phyloP scores from a whole-genome alignment of 2,329 filamentous ascomycete species.

The Alternaria sp. region DNA sequence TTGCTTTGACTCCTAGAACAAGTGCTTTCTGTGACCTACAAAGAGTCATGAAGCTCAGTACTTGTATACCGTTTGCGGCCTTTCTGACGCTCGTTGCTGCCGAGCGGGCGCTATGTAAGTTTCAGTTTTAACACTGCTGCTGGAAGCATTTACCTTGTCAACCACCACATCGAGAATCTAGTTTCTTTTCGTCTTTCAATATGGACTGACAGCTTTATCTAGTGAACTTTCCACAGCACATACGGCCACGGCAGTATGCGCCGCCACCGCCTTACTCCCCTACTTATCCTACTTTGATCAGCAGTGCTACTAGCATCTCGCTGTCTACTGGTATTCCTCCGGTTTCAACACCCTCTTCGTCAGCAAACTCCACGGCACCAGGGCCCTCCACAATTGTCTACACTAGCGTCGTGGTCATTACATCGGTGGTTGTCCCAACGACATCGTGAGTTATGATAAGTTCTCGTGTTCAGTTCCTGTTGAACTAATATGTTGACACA shows the following conservation, averaged over 20 bases:
- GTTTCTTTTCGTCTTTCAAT: background rate
- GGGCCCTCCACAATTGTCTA: constrained; percentile 7
- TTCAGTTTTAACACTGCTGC: background rate
- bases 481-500: constrained; percentile 13
- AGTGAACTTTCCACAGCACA: constrained; percentile 27
- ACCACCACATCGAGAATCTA: background rate
- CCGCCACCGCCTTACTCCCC: constrained; percentile 27
- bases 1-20: constrained; percentile 1
- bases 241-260: constrained; percentile 30
- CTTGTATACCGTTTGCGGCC: constrained; percentile 20
- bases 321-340: constrained; percentile 11
- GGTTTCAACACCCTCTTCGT: constrained; percentile 6
- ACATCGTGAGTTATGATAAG: constrained; percentile 19
- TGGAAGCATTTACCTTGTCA: background rate
- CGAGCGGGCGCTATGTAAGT: constrained; percentile 28
- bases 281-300: constrained; percentile 16
- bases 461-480: constrained; percentile 1
- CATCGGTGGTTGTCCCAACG: constrained; percentile 10
- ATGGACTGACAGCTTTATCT: background rate
- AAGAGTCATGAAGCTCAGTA: constrained; percentile 32
- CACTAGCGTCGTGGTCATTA: constrained; percentile 17
- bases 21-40: background rate
- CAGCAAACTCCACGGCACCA: constrained; percentile 1
- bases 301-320: constrained; percentile 12
- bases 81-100: constrained; percentile 20